These are phyloP conservation scores for Ciborinia camelliae DNA, from an alignment of 2,329 filamentous ascomycete genomes.

Conservation along the genomic window DNA sequence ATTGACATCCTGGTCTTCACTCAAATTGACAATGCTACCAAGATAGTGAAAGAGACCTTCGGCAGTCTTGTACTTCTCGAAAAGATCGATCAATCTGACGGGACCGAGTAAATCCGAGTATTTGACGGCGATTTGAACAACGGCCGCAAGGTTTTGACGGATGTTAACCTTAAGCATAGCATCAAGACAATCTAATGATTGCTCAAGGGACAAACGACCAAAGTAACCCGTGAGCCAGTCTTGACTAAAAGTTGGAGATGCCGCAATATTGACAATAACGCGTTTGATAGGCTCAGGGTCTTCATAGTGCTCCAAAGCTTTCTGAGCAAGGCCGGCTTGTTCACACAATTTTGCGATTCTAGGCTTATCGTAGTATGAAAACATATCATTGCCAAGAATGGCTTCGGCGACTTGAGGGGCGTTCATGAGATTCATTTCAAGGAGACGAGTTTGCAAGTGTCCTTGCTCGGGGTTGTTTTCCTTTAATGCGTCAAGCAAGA, in stretches of 20 bases:
- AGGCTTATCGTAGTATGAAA: slow-evolving; percentile 90
- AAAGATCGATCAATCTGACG: slow-evolving; percentile 82
- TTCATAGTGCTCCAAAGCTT: slow-evolving; percentile 91
- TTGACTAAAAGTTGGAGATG: slow-evolving; percentile 77
- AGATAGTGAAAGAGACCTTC: slow-evolving; percentile 98
- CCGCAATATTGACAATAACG: slow-evolving; percentile 76
- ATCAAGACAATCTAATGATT: slow-evolving; percentile 89
- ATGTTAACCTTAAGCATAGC: slow-evolving; percentile 97
- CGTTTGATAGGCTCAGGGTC: slow-evolving; percentile 88
- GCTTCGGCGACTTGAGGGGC: slow-evolving; percentile 97
- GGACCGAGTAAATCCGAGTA: slow-evolving; percentile 93
- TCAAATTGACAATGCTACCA: slow-evolving; percentile 95
- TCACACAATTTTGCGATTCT: slow-evolving; percentile 90
- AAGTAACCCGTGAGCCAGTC: slow-evolving; percentile 95
- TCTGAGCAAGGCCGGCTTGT: slow-evolving; percentile 80
- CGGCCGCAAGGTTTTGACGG: slow-evolving; percentile 90
- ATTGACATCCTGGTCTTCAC: slow-evolving; percentile 89
- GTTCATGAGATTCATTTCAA: slow-evolving; percentile 98
- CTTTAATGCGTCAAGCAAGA: slow-evolving; percentile 91
- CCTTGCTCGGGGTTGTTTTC: slow-evolving; percentile 93
- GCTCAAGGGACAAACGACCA: slow-evolving; percentile 89
- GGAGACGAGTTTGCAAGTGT: slow-evolving; percentile 84
- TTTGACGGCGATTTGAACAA: slow-evolving; percentile 94
- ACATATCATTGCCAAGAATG: slow-evolving; percentile 97
- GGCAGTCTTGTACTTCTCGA: slow-evolving; percentile 96